These are phyloP conservation scores for Tulasnella calospora DNA, from an alignment of 768 basidiomycete species.

Conservation along the genomic window DNA sequence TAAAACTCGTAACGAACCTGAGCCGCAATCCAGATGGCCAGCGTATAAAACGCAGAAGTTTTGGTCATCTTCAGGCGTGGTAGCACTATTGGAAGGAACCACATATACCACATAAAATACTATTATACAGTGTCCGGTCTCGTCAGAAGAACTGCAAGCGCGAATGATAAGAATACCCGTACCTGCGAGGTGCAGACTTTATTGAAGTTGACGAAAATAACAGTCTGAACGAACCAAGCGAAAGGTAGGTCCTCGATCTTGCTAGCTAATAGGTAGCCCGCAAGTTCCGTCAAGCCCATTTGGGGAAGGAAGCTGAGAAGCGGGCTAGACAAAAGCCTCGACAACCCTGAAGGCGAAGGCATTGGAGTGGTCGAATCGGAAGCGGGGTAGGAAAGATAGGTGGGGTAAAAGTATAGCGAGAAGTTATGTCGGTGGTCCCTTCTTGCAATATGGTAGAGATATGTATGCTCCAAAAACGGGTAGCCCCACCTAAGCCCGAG, in stretches of 20 bases:
- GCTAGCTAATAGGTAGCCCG: constrained; percentile 68
- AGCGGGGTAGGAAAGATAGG: constrained; percentile 76
- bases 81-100: constrained; percentile 77
- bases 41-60: constrained; percentile 40
- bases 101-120: constrained; percentile 97
- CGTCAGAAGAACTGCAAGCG: neutral
- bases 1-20: constrained; percentile 39
- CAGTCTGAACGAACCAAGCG: constrained; percentile 89
- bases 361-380: constrained; percentile 17
- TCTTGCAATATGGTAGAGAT: constrained; percentile 84
- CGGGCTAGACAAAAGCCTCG: constrained; percentile 49
- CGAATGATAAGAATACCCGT: constrained; percentile 29
- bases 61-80: constrained; percentile 57
- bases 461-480: constrained; percentile 86
- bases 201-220: constrained; percentile 90
- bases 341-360: constrained; percentile 34
- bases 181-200: constrained; percentile 98
- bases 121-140: constrained; percentile 38
- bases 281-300: constrained; percentile 60
- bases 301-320: constrained; percentile 82
- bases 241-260: constrained; percentile 60
- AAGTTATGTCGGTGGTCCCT: constrained; percentile 98
- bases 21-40: constrained; percentile 63
- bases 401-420: constrained; percentile 94
- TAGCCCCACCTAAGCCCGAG: constrained; percentile 73